Percentiles rank a stretch among this genome's conserved stretches.
phyloP scores from a whole-genome alignment of 495 filamentous ascomycete species.

The Sabuloglossum arenarium region DNA sequence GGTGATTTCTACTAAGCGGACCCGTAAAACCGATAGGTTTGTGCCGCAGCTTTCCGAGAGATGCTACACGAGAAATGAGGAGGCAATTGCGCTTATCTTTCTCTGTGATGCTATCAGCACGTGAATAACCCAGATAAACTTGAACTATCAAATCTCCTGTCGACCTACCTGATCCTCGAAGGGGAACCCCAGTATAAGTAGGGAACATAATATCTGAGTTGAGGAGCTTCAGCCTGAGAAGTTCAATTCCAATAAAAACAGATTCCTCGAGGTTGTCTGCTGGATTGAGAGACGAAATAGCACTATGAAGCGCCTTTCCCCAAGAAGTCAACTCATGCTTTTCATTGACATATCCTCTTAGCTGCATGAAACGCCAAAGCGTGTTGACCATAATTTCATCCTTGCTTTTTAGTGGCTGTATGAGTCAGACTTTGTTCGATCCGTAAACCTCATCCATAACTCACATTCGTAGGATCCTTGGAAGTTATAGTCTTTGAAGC shows the following conservation, averaged over 20 bases:
- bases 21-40: conserved; percentile 81
- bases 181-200: conserved; percentile 35
- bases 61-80: conserved; percentile 68
- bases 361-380: conserved; percentile 71
- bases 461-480: conserved; percentile 3
- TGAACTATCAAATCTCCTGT: conserved; percentile 1
- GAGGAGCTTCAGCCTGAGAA: conserved; percentile 56
- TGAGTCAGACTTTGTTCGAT: background rate
- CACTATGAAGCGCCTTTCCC: conserved; percentile 57
- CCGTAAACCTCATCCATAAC: background rate
- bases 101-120: conserved; percentile 17
- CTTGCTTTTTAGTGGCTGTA: conserved; percentile 29
- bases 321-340: conserved; percentile 64
- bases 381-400: conserved; percentile 60
- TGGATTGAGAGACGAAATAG: conserved; percentile 38
- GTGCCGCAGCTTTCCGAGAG: conserved; percentile 62
- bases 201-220: conserved; percentile 38
- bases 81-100: conserved; percentile 48
- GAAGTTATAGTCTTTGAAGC: conserved; percentile 36
- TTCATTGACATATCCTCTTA: conserved; percentile 65
- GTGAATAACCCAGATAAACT: background rate
- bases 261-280: conserved; percentile 36
- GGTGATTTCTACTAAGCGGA: conserved; percentile 71
- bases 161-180: conserved; percentile 32
- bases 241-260: conserved; percentile 58